Evolutionary conservation across 306 rosid species (phyloP).

Genomic region (Amphicarpaea edgeworthii): DNA sequence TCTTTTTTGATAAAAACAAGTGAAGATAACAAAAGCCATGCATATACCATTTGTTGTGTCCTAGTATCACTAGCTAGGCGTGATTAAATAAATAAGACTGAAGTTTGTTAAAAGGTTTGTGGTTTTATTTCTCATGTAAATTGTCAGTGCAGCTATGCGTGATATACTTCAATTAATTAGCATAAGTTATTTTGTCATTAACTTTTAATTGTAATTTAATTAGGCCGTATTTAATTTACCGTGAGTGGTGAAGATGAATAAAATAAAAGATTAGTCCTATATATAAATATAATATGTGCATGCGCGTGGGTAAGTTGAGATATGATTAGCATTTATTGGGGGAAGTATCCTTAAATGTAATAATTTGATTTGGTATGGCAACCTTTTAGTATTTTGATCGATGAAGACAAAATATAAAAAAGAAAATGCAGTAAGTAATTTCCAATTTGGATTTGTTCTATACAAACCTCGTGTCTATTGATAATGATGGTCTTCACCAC

Average conservation of each 20-base stretch:
- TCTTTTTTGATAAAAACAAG: background rate
- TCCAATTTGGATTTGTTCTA: background rate
- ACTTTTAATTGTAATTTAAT: too few relatives aligned
- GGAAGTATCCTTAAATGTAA: slow-evolving; percentile 9
- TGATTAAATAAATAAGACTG: too few relatives aligned
- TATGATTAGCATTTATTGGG: background rate
- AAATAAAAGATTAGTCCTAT: background rate
- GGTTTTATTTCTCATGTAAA: background rate
- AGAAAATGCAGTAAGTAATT: too few relatives aligned
- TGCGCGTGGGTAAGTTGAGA: slow-evolving; percentile 1
- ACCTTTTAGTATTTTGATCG: slow-evolving; percentile 12
- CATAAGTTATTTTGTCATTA: too few relatives aligned
- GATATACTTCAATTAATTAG: too few relatives aligned
- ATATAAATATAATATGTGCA: background rate
- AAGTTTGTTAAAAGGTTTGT: too few relatives aligned
- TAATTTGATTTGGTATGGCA: slow-evolving; percentile 12
- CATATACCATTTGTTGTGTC: background rate
- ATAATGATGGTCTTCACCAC: slow-evolving; percentile 53
- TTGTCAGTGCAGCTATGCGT: background rate
- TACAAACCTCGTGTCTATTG: slow-evolving; percentile 62
- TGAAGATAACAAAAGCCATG: background rate
- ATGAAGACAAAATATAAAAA: background rate
- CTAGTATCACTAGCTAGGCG: background rate
- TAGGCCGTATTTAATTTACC: too few relatives aligned
- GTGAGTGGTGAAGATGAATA: too few relatives aligned